phyloP scores from a whole-genome alignment of 352 stramenopile genomes.

The Pythium plurisporium region DNA sequence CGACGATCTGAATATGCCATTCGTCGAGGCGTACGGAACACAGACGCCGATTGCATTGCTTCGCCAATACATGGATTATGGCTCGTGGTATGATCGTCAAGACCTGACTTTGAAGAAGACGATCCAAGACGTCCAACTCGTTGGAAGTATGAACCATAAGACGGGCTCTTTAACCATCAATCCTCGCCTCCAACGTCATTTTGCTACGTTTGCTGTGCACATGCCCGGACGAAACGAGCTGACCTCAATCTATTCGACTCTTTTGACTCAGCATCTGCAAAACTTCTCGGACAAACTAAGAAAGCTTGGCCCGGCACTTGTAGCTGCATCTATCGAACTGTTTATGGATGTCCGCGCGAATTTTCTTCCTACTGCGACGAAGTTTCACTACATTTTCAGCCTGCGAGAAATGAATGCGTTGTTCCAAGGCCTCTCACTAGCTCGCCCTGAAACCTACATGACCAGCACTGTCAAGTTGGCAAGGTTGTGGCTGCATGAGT shows the following conservation, averaged over 20 bases:
- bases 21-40: constrained; percentile 83
- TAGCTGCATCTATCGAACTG: constrained; percentile 82
- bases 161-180: constrained; percentile 86
- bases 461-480: constrained; percentile 61
- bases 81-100: constrained; percentile 86
- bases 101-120: constrained; percentile 85
- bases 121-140: constrained; percentile 87
- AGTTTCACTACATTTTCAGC: constrained; percentile 93
- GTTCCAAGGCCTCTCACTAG: constrained; percentile 81
- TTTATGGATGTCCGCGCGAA: constrained; percentile 63
- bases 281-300: constrained; percentile 82
- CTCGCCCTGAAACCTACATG: constrained; percentile 54
- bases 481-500: constrained; percentile 90
- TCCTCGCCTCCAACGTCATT: constrained; percentile 85
- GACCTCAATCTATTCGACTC: constrained; percentile 58
- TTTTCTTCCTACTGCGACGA: constrained; percentile 88
- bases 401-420: constrained; percentile 86
- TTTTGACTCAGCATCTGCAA: constrained; percentile 60
- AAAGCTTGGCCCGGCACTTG: constrained; percentile 48
- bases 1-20: constrained; percentile 90
- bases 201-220: constrained; percentile 70
- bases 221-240: constrained; percentile 69
- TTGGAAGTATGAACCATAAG: constrained; percentile 91
- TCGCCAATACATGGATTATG: constrained; percentile 91
- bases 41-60: constrained; percentile 88